Evolutionary conservation across 345 rosid genomes (phyloP).

Genomic region (Eucalyptus erythrocorys): DNA sequence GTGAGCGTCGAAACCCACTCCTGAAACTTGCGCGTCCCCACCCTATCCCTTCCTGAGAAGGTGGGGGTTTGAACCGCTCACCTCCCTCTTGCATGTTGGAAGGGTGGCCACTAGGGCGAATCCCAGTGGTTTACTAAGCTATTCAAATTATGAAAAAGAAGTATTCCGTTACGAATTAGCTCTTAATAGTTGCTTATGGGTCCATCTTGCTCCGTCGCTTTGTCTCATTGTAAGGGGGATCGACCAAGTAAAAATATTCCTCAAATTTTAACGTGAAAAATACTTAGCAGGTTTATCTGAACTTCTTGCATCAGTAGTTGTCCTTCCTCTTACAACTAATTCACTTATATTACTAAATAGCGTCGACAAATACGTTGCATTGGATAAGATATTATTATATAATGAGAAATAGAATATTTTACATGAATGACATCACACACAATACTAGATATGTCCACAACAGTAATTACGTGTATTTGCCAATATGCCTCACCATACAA

Average conservation of each 20-base stretch:
- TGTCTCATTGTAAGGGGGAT: neutral
- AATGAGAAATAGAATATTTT: neutral
- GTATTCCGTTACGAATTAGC: neutral
- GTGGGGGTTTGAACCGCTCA: too few species aligned
- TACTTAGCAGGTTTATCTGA: neutral
- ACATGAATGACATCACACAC: neutral
- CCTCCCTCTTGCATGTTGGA: too few species aligned
- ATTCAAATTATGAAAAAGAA: neutral
- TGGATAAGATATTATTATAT: neutral
- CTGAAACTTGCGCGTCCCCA: too few species aligned
- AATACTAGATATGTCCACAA: neutral
- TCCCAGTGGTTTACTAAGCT: too few species aligned
- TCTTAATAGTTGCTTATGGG: neutral
- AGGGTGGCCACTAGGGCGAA: too few species aligned
- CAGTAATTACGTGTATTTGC: neutral
- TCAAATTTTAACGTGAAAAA: neutral
- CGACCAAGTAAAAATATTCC: neutral
- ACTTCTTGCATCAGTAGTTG: neutral
- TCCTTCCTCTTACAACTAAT: neutral
- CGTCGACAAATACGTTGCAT: neutral
- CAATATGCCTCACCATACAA: neutral
- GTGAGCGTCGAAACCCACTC: too few species aligned
- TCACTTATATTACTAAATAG: neutral
- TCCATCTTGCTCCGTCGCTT: neutral
- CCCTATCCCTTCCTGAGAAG: too few species aligned